Evolutionary conservation across 2,329 filamentous ascomycete species (phyloP).

Genomic region (Penicillium sumatraense): DNA sequence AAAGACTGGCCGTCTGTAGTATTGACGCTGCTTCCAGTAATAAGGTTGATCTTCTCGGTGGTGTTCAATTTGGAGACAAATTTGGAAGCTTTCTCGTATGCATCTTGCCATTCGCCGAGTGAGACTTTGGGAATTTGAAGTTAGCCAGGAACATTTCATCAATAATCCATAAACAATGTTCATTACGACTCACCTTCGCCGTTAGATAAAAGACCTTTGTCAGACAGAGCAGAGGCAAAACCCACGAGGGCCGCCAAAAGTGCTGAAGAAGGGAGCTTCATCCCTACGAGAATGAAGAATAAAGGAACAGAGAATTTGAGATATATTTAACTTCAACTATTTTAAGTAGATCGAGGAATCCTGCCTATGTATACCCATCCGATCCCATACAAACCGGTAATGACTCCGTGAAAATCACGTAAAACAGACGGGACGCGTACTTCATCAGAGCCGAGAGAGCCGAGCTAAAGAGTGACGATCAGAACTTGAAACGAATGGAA

Average conservation of each 20-base stretch:
- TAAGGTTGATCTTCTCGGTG: conserved; percentile 30
- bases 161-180: too few relatives aligned
- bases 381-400: background rate
- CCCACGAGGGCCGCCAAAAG: background rate
- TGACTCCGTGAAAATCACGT: background rate
- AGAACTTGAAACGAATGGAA: background rate
- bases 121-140: background rate
- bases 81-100: conserved; percentile 21
- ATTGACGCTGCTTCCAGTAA: conserved; percentile 31
- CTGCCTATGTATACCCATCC: background rate
- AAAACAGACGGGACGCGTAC: background rate
- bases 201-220: background rate
- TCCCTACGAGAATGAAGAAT: background rate
- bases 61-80: conserved; percentile 24
- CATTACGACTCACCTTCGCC: background rate
- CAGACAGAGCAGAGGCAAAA: background rate
- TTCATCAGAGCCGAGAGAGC: background rate
- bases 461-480: background rate
- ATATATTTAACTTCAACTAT: background rate
- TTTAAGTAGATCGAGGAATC: background rate
- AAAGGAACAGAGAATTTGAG: background rate
- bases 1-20: conserved; percentile 27
- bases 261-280: background rate
- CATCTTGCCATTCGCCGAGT: conserved; percentile 18
- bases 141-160: background rate